phyloP scores from a whole-genome alignment of 2,329 filamentous ascomycete genomes.

The Colletotrichum sp. region DNA sequence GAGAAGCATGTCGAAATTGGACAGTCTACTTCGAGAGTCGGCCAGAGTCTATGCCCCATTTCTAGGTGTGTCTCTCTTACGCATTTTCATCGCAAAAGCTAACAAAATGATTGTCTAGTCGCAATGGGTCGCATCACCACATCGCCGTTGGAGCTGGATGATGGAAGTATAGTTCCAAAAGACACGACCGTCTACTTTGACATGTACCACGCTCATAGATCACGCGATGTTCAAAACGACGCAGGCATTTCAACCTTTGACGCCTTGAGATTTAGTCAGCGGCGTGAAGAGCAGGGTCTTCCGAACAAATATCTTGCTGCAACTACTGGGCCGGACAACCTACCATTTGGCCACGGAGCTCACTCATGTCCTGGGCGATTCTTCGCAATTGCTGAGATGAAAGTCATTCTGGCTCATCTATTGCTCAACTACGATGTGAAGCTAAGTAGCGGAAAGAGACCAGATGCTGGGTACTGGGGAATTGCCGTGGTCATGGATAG shows the following conservation, averaged over 20 bases:
- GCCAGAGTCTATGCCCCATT: not conserved
- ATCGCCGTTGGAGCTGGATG: not conserved
- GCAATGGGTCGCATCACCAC: constrained; percentile 1
- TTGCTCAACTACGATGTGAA: constrained; percentile 32
- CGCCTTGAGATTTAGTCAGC: not conserved
- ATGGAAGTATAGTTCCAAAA: not conserved
- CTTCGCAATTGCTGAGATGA: constrained; percentile 45
- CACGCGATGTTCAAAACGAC: not conserved
- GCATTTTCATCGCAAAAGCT: not conserved
- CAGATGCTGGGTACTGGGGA: not conserved
- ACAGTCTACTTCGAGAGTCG: not conserved
- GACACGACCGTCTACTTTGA: constrained; percentile 2
- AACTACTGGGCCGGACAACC: constrained; percentile 32
- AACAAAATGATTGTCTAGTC: not conserved
- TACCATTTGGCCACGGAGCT: constrained; percentile 43
- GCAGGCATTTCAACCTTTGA: not conserved
- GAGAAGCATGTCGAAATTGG: not conserved
- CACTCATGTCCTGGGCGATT: constrained; percentile 48
- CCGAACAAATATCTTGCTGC: constrained; percentile 3
- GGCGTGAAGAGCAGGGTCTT: not conserved
- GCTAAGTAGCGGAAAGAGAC: not conserved
- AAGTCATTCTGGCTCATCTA: constrained; percentile 33
- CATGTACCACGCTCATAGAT: not conserved
- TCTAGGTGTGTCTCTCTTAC: not conserved
- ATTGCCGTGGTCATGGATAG: not conserved